Percentiles rank a stretch among this genome's conserved stretches.
Conservation (phyloP, 2,329 filamentous ascomycete species). For the Ascochyta koolunga region DNA sequence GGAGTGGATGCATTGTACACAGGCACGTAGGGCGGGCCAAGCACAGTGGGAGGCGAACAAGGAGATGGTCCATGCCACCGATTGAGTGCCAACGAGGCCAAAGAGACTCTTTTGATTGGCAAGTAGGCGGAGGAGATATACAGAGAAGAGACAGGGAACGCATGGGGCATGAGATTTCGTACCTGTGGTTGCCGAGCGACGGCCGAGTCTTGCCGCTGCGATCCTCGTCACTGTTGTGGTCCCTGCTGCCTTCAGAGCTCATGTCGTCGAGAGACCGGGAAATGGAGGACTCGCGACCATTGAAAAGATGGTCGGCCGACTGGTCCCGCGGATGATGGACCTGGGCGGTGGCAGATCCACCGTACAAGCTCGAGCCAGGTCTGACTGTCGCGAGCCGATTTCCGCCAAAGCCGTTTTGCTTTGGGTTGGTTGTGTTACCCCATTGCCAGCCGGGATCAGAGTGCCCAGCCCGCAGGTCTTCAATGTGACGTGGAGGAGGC, state of each 20-base stretch:
- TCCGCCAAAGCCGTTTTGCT: constrained; percentile 55
- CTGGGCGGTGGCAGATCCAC: constrained; percentile 31
- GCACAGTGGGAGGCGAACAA: constrained; percentile 1
- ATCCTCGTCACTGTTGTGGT: constrained; percentile 47
- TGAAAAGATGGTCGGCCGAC: constrained; percentile 38
- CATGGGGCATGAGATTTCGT: constrained; percentile 21
- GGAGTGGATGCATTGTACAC: constrained; percentile 8
- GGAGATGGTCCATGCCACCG: constrained; percentile 3
- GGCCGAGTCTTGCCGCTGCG: constrained; percentile 42
- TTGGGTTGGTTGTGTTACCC: constrained; percentile 64
- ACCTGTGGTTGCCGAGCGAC: constrained; percentile 53
- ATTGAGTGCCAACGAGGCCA: constrained; percentile 7
- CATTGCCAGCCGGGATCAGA: constrained; percentile 68
- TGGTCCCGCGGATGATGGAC: constrained; percentile 31
- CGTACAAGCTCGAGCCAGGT: constrained; percentile 55
- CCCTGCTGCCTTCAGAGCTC: constrained; percentile 41
- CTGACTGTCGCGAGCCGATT: constrained; percentile 53
- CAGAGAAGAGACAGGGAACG: constrained; percentile 8
- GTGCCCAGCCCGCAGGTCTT: constrained; percentile 61
- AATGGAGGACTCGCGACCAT: constrained; percentile 49
- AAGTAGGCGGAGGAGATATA: background rate
- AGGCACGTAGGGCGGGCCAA: background rate
- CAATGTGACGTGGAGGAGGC: constrained; percentile 66
- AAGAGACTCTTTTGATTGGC: constrained; percentile 8
- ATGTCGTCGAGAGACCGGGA: constrained; percentile 46